Conservation (phyloP, 352 stramenopile genomes). For the Pythium rishiriense region DNA sequence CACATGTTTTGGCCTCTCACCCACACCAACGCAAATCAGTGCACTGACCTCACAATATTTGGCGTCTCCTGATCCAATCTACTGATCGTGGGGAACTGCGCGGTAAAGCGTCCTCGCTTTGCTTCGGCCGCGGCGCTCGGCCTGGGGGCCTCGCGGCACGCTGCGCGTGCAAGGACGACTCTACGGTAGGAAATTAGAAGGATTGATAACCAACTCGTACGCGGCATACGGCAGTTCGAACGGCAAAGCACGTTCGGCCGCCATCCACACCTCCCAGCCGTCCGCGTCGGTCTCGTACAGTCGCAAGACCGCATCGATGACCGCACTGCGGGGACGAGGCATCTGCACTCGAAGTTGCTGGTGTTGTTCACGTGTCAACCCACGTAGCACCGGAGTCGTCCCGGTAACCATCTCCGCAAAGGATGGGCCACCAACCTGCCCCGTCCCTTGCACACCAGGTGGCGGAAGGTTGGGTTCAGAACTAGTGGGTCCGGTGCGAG, state of each 20-base stretch:
- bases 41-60: no score
- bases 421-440: conserved; percentile 6
- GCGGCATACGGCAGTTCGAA: not conserved
- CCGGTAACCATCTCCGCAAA: conserved; percentile 9
- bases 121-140: conserved; percentile 34
- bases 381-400: conserved; percentile 3
- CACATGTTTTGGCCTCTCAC: no score
- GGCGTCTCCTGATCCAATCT: no score
- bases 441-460: conserved; percentile 6
- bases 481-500: not conserved
- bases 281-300: no score
- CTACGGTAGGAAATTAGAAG: no score
- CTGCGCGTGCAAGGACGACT: conserved; percentile 57
- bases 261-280: not conserved
- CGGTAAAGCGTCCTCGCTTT: conserved; percentile 63
- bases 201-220: not conserved
- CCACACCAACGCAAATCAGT: no score
- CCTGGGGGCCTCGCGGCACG: conserved; percentile 52
- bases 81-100: no score
- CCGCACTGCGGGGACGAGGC: no score
- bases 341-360: not conserved
- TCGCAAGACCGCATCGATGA: no score
- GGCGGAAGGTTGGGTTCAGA: conserved; percentile 4
- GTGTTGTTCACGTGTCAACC: conserved; percentile 3
- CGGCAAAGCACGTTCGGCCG: not conserved